A percentile compares a stretch with the other conserved stretches of the same genome.
phyloP scores from a whole-genome alignment of 2,329 filamentous ascomycete genomes.

The Orbilia javanica region DNA sequence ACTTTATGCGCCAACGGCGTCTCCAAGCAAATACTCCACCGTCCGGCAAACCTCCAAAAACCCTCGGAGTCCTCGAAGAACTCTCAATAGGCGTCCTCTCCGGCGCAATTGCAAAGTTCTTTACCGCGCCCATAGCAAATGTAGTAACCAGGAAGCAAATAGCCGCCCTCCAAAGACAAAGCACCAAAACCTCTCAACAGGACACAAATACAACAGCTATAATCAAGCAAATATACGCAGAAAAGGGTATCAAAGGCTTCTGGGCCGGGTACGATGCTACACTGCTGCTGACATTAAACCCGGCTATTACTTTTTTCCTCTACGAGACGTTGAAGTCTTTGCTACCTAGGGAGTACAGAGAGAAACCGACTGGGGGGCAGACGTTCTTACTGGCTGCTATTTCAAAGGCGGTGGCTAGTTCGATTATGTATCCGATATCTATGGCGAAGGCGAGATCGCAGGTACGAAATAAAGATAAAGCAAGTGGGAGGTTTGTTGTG shows the following conservation, averaged over 20 bases:
- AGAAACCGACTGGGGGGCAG: slow-evolving; percentile 65
- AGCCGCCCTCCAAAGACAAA: slow-evolving; percentile 64
- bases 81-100: slow-evolving; percentile 79
- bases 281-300: slow-evolving; percentile 84
- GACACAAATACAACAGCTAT: slow-evolving; percentile 70
- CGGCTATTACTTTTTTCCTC: slow-evolving; percentile 85
- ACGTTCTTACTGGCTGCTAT: slow-evolving; percentile 79
- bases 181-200: neutral
- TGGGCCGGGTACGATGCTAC: slow-evolving; percentile 90
- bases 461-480: slow-evolving; percentile 67
- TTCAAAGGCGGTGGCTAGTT: slow-evolving; percentile 82
- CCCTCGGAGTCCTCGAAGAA: slow-evolving; percentile 76
- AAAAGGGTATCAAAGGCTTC: slow-evolving; percentile 80
- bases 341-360: slow-evolving; percentile 70
- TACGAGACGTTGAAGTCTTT: slow-evolving; percentile 77
- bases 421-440: slow-evolving; percentile 85
- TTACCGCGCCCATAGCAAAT: slow-evolving; percentile 84
- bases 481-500: slow-evolving; percentile 42
- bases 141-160: slow-evolving; percentile 86
- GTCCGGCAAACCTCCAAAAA: slow-evolving; percentile 60
- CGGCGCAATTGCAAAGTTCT: slow-evolving; percentile 78
- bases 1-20: slow-evolving; percentile 66
- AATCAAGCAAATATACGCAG: slow-evolving; percentile 73
- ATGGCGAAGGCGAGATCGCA: slow-evolving; percentile 85
- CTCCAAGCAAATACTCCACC: slow-evolving; percentile 65